Percentiles rank a stretch among this genome's conserved stretches.
Evolutionary conservation across 1,284 basidiomycete genomes (phyloP).

Genomic region (Puccinia triticina): DNA sequence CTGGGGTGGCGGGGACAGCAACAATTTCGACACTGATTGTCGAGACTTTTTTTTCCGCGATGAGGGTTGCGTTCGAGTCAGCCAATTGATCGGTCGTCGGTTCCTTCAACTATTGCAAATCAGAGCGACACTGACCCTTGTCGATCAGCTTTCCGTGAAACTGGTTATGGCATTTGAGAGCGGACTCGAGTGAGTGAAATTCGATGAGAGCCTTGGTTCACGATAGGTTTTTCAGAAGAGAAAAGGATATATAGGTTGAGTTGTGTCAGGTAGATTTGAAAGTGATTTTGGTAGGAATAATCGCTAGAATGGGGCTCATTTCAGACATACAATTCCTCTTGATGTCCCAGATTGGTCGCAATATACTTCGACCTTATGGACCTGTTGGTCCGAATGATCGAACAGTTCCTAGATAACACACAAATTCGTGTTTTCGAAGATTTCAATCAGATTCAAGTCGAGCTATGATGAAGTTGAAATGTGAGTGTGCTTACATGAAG

Average conservation of each 20-base stretch:
- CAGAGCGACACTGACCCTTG: neutral
- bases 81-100: no score
- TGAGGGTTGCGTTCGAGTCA: no score
- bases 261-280: no score
- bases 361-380: neutral
- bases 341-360: neutral
- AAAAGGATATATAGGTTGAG: no score
- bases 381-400: neutral
- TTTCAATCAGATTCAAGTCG: no score
- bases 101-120: no score
- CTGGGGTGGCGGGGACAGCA: neutral
- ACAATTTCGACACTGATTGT: neutral
- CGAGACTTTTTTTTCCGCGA: no score
- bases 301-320: no score
- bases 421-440: no score
- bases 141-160: conserved; percentile 16
- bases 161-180: neutral
- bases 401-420: conserved; percentile 5
- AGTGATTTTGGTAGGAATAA: no score
- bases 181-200: neutral
- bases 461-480: no score
- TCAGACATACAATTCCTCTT: neutral
- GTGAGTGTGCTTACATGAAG: conserved; percentile 2
- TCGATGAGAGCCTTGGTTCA: conserved; percentile 4
- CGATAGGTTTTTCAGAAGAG: no score